Evolutionary conservation across 129 eudicot genomes (phyloP), one percentile per base, ranked within the genome.

Genomic region (Escallonia herrerae): DNA sequence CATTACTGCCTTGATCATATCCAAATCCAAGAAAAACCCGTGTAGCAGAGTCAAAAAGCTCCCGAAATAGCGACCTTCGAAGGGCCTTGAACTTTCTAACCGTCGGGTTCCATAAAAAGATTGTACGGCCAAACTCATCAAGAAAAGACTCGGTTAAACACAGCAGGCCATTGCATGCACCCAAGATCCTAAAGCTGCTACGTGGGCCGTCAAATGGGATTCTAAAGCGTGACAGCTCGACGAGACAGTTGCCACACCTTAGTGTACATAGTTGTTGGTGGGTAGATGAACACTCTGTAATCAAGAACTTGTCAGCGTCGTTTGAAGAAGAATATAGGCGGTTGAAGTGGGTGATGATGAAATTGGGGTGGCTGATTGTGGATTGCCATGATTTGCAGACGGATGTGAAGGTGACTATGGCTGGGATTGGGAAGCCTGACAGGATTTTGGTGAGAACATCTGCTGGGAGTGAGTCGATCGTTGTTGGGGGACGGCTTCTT

Each of bases 331-430:
- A 22, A 22, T 22, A 22, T 22, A 22, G 33, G 33, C 33, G 33
- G 33, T 22, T 22, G 33, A 22, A 22, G 33, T 22, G 33, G 33
- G 33, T 22, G 33, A 22, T 22, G 33, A 22, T 1, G 33, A 53
- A 7, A 4, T 53, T 53, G 15, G 15, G 14, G 4, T 7, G 15
- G 5, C n/a, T 9, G n/a, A 53, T 53, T 4, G 14, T n/a, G 5
- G 58, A 53, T 4, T 53, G n/a, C 58, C 58, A 53, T 53, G n/a
- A 53, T 53, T 12, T 53, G 58, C 12, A 53, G 58, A 53, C 58
- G n/a, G 58, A 9, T 4, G 58, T 53, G 58, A 53, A 53, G 11
- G 15, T 53, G 5, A n/a, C 58, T 9, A 2, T n/a, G 10, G n/a
- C 58, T 15, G 11, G 11, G 14, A 53, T 15, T 6, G 58, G 58